These are phyloP conservation scores for Paramarasmius palmivorus DNA, from an alignment of 1,284 basidiomycete genomes.

Conservation along the genomic window DNA sequence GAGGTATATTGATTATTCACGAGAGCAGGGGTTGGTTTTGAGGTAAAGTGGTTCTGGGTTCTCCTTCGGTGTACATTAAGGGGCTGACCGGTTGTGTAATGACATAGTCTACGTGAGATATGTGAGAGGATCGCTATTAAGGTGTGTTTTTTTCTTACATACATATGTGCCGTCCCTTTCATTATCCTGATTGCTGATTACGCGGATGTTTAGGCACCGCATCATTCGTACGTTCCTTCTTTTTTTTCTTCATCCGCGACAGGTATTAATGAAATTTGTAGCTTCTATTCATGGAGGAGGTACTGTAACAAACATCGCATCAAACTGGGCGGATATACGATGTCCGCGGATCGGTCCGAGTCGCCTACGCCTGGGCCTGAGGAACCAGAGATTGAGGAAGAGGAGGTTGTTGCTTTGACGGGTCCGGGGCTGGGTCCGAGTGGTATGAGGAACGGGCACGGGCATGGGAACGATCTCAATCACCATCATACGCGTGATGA, in stretches of 20 bases:
- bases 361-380: conserved; percentile 40
- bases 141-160: conserved; percentile 34
- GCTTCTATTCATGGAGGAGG: conserved; percentile 85
- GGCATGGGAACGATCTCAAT: conserved; percentile 43
- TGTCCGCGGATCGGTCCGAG: conserved; percentile 56
- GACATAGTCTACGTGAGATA: conserved; percentile 74
- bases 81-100: background rate
- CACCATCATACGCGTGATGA: too few relatives aligned
- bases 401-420: conserved; percentile 28
- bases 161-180: conserved; percentile 3
- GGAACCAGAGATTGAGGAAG: conserved; percentile 39
- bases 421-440: conserved; percentile 47
- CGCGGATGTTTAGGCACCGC: conserved; percentile 57
- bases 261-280: conserved; percentile 26
- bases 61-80: background rate
- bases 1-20: conserved; percentile 83
- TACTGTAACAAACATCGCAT: conserved; percentile 89
- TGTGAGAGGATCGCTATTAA: conserved; percentile 82
- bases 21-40: conserved; percentile 76
- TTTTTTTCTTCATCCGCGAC: background rate
- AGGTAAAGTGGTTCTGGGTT: conserved; percentile 44
- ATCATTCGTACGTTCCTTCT: conserved; percentile 66
- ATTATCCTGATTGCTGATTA: too few relatives aligned
- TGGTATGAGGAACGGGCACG: conserved; percentile 32
- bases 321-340: conserved; percentile 75